phyloP scores from a whole-genome alignment of 768 basidiomycete genomes.

The Russula vinacea region DNA sequence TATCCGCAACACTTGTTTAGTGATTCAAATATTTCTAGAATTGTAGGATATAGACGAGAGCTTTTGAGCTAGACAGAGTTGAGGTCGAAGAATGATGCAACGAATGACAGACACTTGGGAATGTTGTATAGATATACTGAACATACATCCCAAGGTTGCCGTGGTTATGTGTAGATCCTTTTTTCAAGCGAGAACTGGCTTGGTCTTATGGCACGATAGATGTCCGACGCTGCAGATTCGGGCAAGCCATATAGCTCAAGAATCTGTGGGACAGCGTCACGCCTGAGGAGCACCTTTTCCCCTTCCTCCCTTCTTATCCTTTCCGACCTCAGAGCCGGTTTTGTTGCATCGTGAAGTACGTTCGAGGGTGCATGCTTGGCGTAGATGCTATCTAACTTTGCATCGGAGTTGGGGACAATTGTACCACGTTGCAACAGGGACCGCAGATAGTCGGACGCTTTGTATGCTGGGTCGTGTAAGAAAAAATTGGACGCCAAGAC shows the following conservation, averaged over 20 bases:
- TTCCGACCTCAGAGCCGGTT: not conserved
- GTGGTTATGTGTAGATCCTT: slow-evolving; percentile 17
- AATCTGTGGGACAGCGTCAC: slow-evolving; percentile 53
- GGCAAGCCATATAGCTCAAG: slow-evolving; percentile 47
- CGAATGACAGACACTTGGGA: not conserved
- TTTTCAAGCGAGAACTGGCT: slow-evolving; percentile 37
- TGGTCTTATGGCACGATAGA: slow-evolving; percentile 69
- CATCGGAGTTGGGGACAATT: slow-evolving; percentile 55
- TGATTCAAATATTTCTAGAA: not conserved
- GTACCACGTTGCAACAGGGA: slow-evolving; percentile 53
- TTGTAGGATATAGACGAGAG: not conserved
- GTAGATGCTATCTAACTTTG: slow-evolving; percentile 59
- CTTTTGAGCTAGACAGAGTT: not conserved
- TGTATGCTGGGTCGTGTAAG: slow-evolving; percentile 50
- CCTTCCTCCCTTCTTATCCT: not conserved
- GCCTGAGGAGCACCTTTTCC: slow-evolving; percentile 46
- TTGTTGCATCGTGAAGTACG: slow-evolving; percentile 15
- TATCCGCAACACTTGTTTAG: not conserved
- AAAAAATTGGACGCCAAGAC: slow-evolving; percentile 2
- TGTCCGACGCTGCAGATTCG: slow-evolving; percentile 44
- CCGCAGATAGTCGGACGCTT: slow-evolving; percentile 64
- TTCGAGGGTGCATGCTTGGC: slow-evolving; percentile 33
- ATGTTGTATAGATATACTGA: not conserved
- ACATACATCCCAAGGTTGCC: not conserved
- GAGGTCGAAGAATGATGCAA: not conserved